Percentiles rank a stretch among this genome's conserved stretches.
Conservation (phyloP, 1,284 basidiomycete genomes). For the Vanrija humicola region DNA sequence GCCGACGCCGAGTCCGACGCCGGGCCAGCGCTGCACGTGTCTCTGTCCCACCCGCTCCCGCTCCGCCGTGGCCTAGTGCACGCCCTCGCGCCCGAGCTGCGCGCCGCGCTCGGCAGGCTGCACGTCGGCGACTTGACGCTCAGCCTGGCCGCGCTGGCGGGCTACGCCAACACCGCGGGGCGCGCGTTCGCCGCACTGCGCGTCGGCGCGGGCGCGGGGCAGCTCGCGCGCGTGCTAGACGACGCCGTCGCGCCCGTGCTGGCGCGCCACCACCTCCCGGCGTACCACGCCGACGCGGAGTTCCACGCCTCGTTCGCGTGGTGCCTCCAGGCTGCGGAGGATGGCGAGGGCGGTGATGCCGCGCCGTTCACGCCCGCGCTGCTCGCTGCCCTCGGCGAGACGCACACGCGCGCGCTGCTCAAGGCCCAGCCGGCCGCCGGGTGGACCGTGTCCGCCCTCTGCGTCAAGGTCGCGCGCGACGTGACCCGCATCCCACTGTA, state of each 20-base stretch:
- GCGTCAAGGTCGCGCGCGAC: constrained; percentile 36
- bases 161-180: constrained; percentile 30
- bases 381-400: background rate
- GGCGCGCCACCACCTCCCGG: constrained; percentile 29
- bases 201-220: constrained; percentile 35
- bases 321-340: constrained; percentile 18
- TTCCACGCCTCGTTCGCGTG: constrained; percentile 48
- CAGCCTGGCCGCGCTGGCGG: constrained; percentile 24
- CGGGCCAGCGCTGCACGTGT: constrained; percentile 34
- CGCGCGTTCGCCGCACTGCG: constrained; percentile 44
- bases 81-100: background rate
- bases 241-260: constrained; percentile 33
- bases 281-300: constrained; percentile 41
- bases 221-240: constrained; percentile 29
- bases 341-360: background rate
- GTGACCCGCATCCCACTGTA: constrained; percentile 15
- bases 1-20: background rate
- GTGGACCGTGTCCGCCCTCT: constrained; percentile 29
- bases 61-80: constrained; percentile 22
- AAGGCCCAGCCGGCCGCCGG: constrained; percentile 27
- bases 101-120: background rate
- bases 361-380: constrained; percentile 1
- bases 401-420: constrained; percentile 16
- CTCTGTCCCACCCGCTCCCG: constrained; percentile 45
- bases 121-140: constrained; percentile 10